Percentiles rank a stretch among this genome's conserved stretches.
Evolutionary conservation across 352 stramenopile species (phyloP).

Genomic region (Phytophthora idaei): DNA sequence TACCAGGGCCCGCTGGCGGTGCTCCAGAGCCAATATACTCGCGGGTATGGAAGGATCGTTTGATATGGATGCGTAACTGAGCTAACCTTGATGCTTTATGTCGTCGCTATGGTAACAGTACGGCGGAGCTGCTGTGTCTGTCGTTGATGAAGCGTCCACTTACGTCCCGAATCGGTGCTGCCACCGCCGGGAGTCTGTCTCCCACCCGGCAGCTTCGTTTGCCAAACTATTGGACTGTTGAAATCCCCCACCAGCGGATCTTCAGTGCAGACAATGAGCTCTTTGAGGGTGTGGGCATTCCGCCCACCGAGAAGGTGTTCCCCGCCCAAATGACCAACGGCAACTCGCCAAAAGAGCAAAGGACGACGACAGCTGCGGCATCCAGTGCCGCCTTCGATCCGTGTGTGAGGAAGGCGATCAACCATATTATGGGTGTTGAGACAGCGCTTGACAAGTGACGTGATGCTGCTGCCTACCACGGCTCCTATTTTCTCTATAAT

Average conservation of each 20-base stretch:
- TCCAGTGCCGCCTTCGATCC: constrained; percentile 48
- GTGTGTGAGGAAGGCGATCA: constrained; percentile 72
- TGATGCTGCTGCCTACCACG: background rate
- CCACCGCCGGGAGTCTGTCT: constrained; percentile 68
- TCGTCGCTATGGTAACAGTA: constrained; percentile 38
- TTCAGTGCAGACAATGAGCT: constrained; percentile 66
- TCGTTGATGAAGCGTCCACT: constrained; percentile 67
- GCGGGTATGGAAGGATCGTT: constrained; percentile 51
- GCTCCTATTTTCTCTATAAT: constrained; percentile 13
- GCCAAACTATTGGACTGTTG: constrained; percentile 84
- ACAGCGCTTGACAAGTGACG: constrained; percentile 8
- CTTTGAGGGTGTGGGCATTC: constrained; percentile 70
- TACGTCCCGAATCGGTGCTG: constrained; percentile 64
- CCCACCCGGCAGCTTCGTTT: constrained; percentile 68
- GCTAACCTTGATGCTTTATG: constrained; percentile 17
- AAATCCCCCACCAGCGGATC: constrained; percentile 78
- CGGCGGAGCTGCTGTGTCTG: constrained; percentile 71
- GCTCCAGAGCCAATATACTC: constrained; percentile 78
- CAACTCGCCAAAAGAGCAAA: constrained; percentile 13
- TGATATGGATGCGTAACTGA: background rate
- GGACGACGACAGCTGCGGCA: constrained; percentile 6
- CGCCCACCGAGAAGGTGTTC: constrained; percentile 46
- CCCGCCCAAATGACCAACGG: constrained; percentile 21
- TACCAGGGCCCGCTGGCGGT: constrained; percentile 75
- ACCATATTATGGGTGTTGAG: constrained; percentile 72